Conservation (phyloP, 2,329 filamentous ascomycete species). For the Pseudogymnoascus sp. region DNA sequence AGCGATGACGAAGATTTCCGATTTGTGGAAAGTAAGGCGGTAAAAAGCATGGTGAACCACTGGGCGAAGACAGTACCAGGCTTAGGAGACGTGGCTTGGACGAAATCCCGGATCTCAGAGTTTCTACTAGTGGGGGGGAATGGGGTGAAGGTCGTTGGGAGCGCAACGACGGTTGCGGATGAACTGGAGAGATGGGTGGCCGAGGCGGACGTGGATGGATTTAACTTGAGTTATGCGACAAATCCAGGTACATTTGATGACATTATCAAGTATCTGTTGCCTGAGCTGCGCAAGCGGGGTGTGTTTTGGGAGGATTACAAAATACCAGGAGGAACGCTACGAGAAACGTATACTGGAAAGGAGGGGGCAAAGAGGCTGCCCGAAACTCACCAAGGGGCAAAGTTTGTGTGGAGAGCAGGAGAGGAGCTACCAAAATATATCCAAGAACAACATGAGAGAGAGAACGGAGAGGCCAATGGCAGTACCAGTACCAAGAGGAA, state of each 20-base stretch:
- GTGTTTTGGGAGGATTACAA: constrained; percentile 44
- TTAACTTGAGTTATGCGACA: constrained; percentile 61
- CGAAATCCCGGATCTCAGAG: constrained; percentile 59
- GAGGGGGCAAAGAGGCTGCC: constrained; percentile 11
- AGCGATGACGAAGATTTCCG: constrained; percentile 53
- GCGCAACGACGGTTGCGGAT: constrained; percentile 54
- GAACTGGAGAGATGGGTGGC: constrained; percentile 57
- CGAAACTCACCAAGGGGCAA: constrained; percentile 17
- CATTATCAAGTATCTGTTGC: constrained; percentile 54
- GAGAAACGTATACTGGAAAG: constrained; percentile 15
- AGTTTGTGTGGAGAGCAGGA: constrained; percentile 14
- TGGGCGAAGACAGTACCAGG: constrained; percentile 49
- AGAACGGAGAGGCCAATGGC: not conserved
- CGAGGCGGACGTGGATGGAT: constrained; percentile 64
- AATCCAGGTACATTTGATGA: constrained; percentile 60
- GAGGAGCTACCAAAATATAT: constrained; percentile 9
- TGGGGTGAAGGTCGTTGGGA: constrained; percentile 42
- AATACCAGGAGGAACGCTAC: constrained; percentile 14
- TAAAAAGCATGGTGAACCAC: constrained; percentile 29
- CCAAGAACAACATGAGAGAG: not conserved
- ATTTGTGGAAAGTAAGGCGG: constrained; percentile 34
- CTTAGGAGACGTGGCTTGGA: constrained; percentile 52
- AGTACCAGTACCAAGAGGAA: not conserved
- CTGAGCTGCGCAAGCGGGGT: constrained; percentile 50
- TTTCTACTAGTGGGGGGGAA: constrained; percentile 61